Percentiles rank a stretch among this genome's conserved stretches.
These are phyloP conservation scores for Myochromella boudieri DNA, from an alignment of 768 basidiomycete genomes.

Conservation along the genomic window DNA sequence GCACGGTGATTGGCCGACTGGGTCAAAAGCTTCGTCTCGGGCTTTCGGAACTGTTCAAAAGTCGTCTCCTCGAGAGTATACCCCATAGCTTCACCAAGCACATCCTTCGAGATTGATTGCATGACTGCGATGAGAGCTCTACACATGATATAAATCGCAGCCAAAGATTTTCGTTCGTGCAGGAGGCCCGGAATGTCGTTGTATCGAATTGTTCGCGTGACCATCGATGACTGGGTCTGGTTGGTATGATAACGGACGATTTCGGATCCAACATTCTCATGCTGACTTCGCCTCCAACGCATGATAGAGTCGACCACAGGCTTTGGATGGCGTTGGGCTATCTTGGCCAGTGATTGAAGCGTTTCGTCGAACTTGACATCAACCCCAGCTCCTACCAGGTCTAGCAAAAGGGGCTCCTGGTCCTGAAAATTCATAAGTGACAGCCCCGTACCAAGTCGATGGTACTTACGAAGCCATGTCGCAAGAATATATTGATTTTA, in stretches of 20 bases:
- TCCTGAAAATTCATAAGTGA: constrained; percentile 44
- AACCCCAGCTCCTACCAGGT: constrained; percentile 67
- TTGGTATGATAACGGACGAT: constrained; percentile 50
- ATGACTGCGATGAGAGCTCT: constrained; percentile 80
- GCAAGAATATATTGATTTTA: constrained; percentile 77
- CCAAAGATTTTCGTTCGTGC: constrained; percentile 74
- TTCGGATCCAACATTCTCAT: constrained; percentile 54
- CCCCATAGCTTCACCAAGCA: constrained; percentile 75
- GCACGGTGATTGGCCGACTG: constrained; percentile 75
- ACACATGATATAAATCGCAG: constrained; percentile 89
- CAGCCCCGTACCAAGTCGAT: background rate
- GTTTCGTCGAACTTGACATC: constrained; percentile 84
- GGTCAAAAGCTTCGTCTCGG: constrained; percentile 63
- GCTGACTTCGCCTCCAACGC: constrained; percentile 82
- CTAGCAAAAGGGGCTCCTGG: constrained; percentile 58
- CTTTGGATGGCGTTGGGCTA: constrained; percentile 82
- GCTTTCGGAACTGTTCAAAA: constrained; percentile 80
- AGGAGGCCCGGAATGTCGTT: constrained; percentile 52
- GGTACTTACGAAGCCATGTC: constrained; percentile 61
- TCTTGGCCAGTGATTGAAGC: constrained; percentile 80
- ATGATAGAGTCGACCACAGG: constrained; percentile 84
- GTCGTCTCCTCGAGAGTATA: constrained; percentile 84
- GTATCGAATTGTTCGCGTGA: constrained; percentile 33
- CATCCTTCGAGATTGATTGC: constrained; percentile 70
- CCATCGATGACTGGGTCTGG: constrained; percentile 36